Base-by-base conservation (phyloP, 345 rosid genomes). In the Pseudoturritis turrita region DNA sequence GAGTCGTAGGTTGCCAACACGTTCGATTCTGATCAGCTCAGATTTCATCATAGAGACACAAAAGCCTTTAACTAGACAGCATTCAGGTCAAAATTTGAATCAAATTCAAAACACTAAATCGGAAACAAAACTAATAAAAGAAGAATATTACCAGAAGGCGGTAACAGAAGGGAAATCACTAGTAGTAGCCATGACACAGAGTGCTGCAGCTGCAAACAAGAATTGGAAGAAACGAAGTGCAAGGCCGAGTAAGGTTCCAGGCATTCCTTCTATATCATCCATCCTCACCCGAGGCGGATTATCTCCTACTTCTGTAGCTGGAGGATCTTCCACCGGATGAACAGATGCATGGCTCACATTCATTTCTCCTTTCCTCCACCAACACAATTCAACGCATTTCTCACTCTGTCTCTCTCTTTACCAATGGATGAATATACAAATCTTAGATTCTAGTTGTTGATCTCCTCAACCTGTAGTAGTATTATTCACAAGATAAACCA, bases 261-360 rank as follows among this genome's bases (percentile, higher is more conserved):
- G 89, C 96, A 87, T 92, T 13, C 96, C 96, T 63, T 89, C 89
- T 4, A 89, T 71, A 65, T 89, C 86, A 68, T 82, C 87, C 98
- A 92, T 87, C 82, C 95, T 83, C 51, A 79, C 81, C 15, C 90
- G 75, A 22, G 85, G 92, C 21, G 70, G 84, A 50, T 64, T 77
- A 79, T 80, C 67, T 5, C 46, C n/a, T n/a, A n/a, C 95, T 41
- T 84, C 82, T 7, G 87, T 82, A 7, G 95, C 85, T 39, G 95
- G 98, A 17, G 73, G 80, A 65, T 65, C 80, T 78, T 88, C 96
- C 79, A 88, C 87, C 7, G 95, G 98, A 74, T 92, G 96, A 59
- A 92, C 98, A 78, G 91, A 80, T 18, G 96, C 90, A 79, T 88
- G 92, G 84, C 98, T 88, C 87, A 83, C 89, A 76, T 65, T 91